phyloP scores from a whole-genome alignment of 805 yeast species.

The Yarrowia sp. region DNA sequence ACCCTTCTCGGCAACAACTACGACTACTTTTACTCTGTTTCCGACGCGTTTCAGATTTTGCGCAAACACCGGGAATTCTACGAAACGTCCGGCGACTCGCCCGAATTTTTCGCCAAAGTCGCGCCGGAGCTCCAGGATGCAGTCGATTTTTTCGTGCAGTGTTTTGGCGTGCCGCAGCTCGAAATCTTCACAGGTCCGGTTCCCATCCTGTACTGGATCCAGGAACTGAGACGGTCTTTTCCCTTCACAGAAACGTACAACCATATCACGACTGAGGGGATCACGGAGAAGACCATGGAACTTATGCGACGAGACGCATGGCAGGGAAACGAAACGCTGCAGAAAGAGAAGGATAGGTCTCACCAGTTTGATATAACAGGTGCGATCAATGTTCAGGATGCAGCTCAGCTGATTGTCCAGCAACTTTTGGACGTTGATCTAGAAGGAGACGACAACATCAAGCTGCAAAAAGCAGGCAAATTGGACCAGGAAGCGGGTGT shows the following conservation, averaged over 20 bases:
- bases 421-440: slow-evolving; percentile 31
- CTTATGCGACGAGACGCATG: slow-evolving; percentile 23
- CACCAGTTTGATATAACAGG: slow-evolving; percentile 28
- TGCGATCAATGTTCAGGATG: slow-evolving; percentile 28
- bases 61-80: slow-evolving; percentile 11
- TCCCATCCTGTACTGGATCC: slow-evolving; percentile 36
- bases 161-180: slow-evolving; percentile 35
- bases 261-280: slow-evolving; percentile 25
- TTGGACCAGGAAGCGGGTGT: slow-evolving; percentile 21
- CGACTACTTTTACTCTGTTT: slow-evolving; percentile 31
- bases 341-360: not conserved
- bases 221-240: slow-evolving; percentile 2
- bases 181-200: slow-evolving; percentile 36
- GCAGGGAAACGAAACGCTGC: slow-evolving; percentile 20
- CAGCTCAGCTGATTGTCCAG: slow-evolving; percentile 7
- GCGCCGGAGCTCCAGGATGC: slow-evolving; percentile 22
- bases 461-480: slow-evolving; percentile 27
- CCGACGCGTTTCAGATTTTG: slow-evolving; percentile 35
- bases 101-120: slow-evolving; percentile 16
- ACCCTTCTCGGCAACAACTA: slow-evolving; percentile 23
- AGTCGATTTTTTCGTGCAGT: slow-evolving; percentile 32
- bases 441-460: slow-evolving; percentile 35
- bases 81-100: slow-evolving; percentile 16
- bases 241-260: slow-evolving; percentile 24
- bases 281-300: slow-evolving; percentile 32